Percentiles rank a stretch among this genome's conserved stretches.
Evolutionary conservation across 495 filamentous ascomycete genomes (phyloP).

Genomic region (Astrothelium macrocarpum): DNA sequence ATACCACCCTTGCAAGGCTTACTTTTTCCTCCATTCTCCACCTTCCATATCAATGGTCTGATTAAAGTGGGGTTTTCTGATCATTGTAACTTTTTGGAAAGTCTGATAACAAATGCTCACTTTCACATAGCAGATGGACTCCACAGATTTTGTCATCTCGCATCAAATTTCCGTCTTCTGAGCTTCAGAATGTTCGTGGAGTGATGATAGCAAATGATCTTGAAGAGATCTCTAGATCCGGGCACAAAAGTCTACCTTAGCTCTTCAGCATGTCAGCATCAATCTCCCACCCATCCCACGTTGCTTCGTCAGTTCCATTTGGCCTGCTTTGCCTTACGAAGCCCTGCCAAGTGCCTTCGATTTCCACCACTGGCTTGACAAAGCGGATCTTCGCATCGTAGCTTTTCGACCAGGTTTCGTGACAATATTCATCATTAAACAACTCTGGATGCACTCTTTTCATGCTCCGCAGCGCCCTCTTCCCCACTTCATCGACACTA

Average conservation of each 20-base stretch:
- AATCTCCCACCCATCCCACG: constrained; percentile 42
- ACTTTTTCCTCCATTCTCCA: no score
- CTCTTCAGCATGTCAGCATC: constrained; percentile 31
- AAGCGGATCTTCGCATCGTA: constrained; percentile 41
- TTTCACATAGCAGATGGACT: no score
- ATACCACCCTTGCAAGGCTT: no score
- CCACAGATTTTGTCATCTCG: no score
- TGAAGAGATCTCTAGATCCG: no score
- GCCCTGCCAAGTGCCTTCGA: constrained; percentile 44
- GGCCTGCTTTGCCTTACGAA: constrained; percentile 46
- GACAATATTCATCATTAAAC: constrained; percentile 39
- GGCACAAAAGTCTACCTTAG: background rate
- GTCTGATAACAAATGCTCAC: no score
- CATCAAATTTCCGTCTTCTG: no score
- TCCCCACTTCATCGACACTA: constrained; percentile 63
- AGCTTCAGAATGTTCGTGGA: no score
- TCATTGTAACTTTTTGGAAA: no score
- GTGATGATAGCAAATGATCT: no score
- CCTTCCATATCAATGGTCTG: no score
- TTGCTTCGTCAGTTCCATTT: constrained; percentile 47
- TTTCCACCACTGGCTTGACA: constrained; percentile 43
- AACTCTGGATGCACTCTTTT: constrained; percentile 42
- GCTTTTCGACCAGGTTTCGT: constrained; percentile 38
- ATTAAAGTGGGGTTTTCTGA: no score
- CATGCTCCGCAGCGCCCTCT: constrained; percentile 54